Evolutionary conservation across 306 rosid species (phyloP), one percentile per base, ranked within the genome.

Genomic region (Pterocarpus macrocarpus): DNA sequence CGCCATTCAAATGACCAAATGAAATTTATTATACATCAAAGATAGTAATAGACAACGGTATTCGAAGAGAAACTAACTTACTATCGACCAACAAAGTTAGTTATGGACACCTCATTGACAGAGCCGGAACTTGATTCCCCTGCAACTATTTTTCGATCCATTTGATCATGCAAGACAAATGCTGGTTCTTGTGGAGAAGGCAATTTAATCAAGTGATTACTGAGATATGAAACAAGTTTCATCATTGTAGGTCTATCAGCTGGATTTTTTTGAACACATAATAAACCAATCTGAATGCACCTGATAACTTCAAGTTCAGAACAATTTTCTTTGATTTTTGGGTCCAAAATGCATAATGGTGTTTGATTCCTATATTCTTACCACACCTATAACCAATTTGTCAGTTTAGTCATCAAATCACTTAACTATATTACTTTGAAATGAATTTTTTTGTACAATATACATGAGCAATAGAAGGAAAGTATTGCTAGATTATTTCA

Each of bases 221-320:
- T 66, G 0, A 66, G 47, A 66, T 66, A 66, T n/a, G 53, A 39
- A 28, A 66, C 50, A 41, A 39, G 6, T 7, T 13, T 8, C 14
- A 39, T 2, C 52, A 66, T 66, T 8, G 71, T 39, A 7, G 75
- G 75, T 70, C 75, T 70, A 14, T 1, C 75, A 14, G 13, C 28
- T 14, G 45, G 62, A 8, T 70, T 3, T 30, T 70, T 15, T 43
- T 43, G 47, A 43, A 7, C 47, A 43, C 47, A 43, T 8, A 43
- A 7, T 43, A 43, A 43, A 43, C 47, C 47, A 43, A 43, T 43
- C 8, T 43, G 47, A 43, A 43, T 43, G 11, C 47, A 43, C 47
- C 47, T 70, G 1, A 49, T 47, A 11, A 49, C 75, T 49, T 70
- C 75, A 15, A 32, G 8, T 4, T 49, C 5, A 70, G 45, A 43